Base-by-base conservation (phyloP, 163 green algal genomes). In the Chloroidium sp. region DNA sequence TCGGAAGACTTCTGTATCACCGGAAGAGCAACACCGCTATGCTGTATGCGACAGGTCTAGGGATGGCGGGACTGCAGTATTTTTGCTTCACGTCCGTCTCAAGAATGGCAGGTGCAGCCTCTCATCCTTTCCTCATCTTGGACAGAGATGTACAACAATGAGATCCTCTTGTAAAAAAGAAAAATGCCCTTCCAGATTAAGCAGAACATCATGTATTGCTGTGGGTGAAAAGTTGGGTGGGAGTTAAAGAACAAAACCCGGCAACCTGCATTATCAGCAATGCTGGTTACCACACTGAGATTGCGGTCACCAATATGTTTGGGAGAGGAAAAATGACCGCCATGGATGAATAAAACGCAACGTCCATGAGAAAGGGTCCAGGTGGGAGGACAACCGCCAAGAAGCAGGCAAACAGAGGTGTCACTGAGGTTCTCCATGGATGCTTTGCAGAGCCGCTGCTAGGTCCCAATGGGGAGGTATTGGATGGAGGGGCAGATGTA, bases 401-500 rank as follows among this genome's bases (percentile, higher is more conserved):
- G 3, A 74, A 6, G 2, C 59, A 82, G n/a, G 3, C 62, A 60
- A 12, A 3, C 57, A 59, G 12, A 61, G 13, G 10, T 76, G 4
- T 81, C 68, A 69, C 69, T 1, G 1, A 4, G 2, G 4, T 77
- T 64, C 59, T 82, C 4, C 6, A 4, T 62, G 3, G 1, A 10
- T 12, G 2, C 0, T 72, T 13, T 68, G 77, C 86, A 87, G 87
- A 85, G 6, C 89, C 89, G 2, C 76, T 74, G 4, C 92, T 90
- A 76, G 80, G 75, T 69, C 0, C 83, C 0, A 75, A 67, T 62
- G 89, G 89, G 36, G 89, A 92, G 76, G 79, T 93, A 4, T 2
- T 90, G 2, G 90, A 87, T 80, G 77, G 82, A n/a, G 89, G 89
- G 0, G 78, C 82, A 69, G 89, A 93, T 78, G 77, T 92, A 8